Base-by-base conservation (phyloP, 306 rosid genomes). In the Alnus glutinosa region DNA sequence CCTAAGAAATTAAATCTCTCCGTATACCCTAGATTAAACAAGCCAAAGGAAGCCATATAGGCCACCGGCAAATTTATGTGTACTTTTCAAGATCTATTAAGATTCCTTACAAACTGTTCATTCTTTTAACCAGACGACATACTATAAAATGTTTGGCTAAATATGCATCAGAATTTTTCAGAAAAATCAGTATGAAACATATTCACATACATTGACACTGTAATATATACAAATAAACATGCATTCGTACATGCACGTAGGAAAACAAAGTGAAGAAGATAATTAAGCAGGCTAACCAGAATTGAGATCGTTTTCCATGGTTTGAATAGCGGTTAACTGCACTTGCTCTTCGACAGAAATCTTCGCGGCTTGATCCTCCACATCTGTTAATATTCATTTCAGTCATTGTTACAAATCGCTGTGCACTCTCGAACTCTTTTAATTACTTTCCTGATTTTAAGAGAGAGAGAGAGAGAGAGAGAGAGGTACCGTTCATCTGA, bases 361-460 rank as follows among this genome's bases (percentile, higher is more conserved):
- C 93, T 91, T 89, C 28, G 92, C 90, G 1, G 90, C 94, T 85
- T 92, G 92, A 81, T 95, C 98, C 79, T 95, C 98, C 72, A 90
- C 90, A 77, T 92, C 98, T 67, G 15, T 18, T 87, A 71, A 50
- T 51, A 34, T 59, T n/a, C 19, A 67, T 73, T 86, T n/a, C 70
- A 58, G 4, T 52, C 11, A 66, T n/a, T 16, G 57, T 71, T 52
- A 59, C 70, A 77, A 74, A 11, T 14, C 55, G 15, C 14, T 9
- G 16, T 4, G 58, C 47, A 50, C 39, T 8, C 28, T 36, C 69
- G 3, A 10, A 5, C n/a, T 64, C 16, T 47, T 23, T 1, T 0
- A 55, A 32, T 14, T 50, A 42, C 46, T 58, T 23, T 34, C 59
- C 4, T 49, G 32, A 67, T 44, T 75, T 67, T 37, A 75, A 80